phyloP scores from a whole-genome alignment of 1,139 yeast species.

The Suhomyces kunorum region DNA sequence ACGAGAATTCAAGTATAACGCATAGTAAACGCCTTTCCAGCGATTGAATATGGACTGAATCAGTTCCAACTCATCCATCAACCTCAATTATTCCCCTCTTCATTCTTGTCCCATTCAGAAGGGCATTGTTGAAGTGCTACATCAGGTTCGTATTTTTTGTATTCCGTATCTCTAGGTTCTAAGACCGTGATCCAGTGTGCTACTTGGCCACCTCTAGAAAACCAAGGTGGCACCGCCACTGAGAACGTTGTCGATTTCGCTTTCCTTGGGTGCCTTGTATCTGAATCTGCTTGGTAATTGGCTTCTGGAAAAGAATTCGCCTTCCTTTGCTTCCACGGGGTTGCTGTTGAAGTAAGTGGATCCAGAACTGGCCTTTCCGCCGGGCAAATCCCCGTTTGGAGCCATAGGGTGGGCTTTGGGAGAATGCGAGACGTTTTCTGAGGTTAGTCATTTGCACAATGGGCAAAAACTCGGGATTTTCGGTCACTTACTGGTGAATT shows the following conservation, averaged over 20 bases:
- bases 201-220: conserved; percentile 27
- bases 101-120: background rate
- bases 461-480: background rate
- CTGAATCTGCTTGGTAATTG: conserved; percentile 72
- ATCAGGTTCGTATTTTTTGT: background rate
- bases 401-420: conserved; percentile 51
- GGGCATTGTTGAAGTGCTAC: too few species aligned
- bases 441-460: conserved; percentile 23
- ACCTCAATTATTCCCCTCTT: background rate
- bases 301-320: conserved; percentile 57
- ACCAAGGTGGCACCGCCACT: conserved; percentile 73
- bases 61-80: too few species aligned
- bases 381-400: conserved; percentile 52
- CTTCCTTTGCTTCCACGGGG: conserved; percentile 44
- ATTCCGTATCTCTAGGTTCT: background rate
- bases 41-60: too few species aligned
- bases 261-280: conserved; percentile 58
- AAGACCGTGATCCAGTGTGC: too few species aligned
- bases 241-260: conserved; percentile 72
- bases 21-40: too few species aligned
- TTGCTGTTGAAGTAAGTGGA: conserved; percentile 29
- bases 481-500: conserved; percentile 40
- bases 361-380: conserved; percentile 19
- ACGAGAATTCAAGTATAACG: too few species aligned
- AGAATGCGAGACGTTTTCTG: conserved; percentile 28